Evolutionary conservation across 1,284 basidiomycete genomes (phyloP).

Genomic region (Sanghuangporus sanghuang): DNA sequence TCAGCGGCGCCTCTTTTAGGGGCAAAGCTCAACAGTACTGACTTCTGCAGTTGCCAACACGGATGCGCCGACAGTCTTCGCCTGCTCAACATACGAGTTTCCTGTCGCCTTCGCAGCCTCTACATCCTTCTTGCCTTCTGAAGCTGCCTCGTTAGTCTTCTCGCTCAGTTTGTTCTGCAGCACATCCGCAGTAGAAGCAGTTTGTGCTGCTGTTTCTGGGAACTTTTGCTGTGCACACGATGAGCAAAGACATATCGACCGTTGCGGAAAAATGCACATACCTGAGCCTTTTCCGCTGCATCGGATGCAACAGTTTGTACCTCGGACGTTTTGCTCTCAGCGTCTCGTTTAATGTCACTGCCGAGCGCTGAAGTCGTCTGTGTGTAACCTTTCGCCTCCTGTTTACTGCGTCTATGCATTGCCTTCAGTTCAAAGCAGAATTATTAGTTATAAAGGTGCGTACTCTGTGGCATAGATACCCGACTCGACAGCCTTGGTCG

Average conservation of each 20-base stretch:
- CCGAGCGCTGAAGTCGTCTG: not conserved
- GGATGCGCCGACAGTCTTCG: conserved; percentile 39
- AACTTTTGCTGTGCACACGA: conserved; percentile 36
- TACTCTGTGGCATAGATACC: conserved; percentile 18
- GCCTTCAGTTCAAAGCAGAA: not conserved
- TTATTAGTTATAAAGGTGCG: not conserved
- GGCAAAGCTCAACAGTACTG: conserved; percentile 16
- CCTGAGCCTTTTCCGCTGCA: conserved; percentile 22
- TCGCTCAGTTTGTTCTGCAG: conserved; percentile 37
- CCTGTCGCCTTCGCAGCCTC: conserved; percentile 38
- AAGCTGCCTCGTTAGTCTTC: conserved; percentile 47
- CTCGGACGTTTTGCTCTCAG: conserved; percentile 17
- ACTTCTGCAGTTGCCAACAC: conserved; percentile 52
- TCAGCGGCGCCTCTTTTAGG: not conserved
- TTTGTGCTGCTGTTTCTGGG: conserved; percentile 36
- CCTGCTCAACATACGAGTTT: conserved; percentile 46
- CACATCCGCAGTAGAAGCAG: conserved; percentile 36
- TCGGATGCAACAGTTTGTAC: conserved; percentile 19
- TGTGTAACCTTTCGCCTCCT: not conserved
- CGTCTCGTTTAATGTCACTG: conserved; percentile 8
- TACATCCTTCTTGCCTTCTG: conserved; percentile 47
- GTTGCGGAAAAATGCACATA: not conserved
- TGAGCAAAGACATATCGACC: not conserved
- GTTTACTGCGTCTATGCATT: conserved; percentile 5
- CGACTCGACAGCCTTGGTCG: conserved; percentile 17